phyloP scores from a whole-genome alignment of 495 filamentous ascomycete genomes.

The Penicillium macrosclerotiorum region DNA sequence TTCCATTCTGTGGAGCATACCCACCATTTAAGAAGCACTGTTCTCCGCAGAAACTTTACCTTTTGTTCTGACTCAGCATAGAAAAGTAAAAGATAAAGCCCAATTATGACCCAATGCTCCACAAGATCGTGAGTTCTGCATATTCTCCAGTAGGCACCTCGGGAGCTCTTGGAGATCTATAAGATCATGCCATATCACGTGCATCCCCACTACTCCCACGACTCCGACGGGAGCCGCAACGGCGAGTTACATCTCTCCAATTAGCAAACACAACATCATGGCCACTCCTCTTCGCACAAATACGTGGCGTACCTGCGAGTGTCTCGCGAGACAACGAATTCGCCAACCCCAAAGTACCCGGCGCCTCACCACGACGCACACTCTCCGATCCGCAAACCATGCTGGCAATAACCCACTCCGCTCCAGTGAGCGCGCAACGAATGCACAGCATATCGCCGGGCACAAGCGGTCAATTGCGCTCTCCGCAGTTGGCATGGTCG shows the following conservation, averaged over 20 bases:
- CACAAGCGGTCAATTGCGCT: slow-evolving; percentile 32
- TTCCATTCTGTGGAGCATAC: no score
- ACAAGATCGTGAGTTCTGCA: no score
- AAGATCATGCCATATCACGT: slow-evolving; percentile 26
- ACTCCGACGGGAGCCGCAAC: slow-evolving; percentile 13
- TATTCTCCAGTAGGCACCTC: no score
- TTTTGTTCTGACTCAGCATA: no score
- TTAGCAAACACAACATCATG: slow-evolving; percentile 22
- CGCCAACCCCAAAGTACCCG: slow-evolving; percentile 14
- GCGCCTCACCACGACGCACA: slow-evolving; percentile 26
- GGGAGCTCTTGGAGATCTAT: no score
- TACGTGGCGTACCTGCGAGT: slow-evolving; percentile 36
- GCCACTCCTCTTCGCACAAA: slow-evolving; percentile 21
- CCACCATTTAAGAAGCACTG: no score
- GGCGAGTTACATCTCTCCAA: slow-evolving; percentile 3
- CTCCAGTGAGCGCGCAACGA: slow-evolving; percentile 12
- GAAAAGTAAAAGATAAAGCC: no score
- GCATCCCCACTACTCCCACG: slow-evolving; percentile 23
- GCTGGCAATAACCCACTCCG: slow-evolving; percentile 30
- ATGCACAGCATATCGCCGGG: slow-evolving; percentile 24
- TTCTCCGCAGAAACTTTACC: no score
- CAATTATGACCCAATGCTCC: no score
- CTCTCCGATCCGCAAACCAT: slow-evolving; percentile 25
- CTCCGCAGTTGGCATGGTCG: slow-evolving; percentile 37
- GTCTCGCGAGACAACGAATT: slow-evolving; percentile 27